Percentiles rank a stretch among this genome's conserved stretches.
Conservation (phyloP, 1,139 yeast species). For the Pichia sp. region DNA sequence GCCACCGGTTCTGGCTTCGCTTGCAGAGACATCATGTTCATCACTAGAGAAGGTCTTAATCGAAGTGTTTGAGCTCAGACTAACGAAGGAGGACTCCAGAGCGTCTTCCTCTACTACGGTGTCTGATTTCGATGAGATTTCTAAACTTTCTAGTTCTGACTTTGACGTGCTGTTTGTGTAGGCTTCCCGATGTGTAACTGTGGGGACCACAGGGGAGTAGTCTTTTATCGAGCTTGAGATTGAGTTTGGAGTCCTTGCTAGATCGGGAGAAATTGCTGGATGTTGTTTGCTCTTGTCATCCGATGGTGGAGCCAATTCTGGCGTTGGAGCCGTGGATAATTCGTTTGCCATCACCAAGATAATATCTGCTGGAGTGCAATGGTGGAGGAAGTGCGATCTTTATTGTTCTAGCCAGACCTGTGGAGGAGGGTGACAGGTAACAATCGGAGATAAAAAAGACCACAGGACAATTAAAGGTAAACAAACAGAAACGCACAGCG, state of each 20-base stretch:
- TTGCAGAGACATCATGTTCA: conserved; percentile 4
- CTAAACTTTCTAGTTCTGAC: conserved; percentile 3
- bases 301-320: conserved; percentile 1
- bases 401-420: not conserved
- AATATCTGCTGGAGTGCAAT: not conserved
- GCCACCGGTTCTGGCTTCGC: not conserved
- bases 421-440: not conserved
- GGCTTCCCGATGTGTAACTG: conserved; percentile 12
- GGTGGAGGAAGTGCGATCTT: not conserved
- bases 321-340: not conserved
- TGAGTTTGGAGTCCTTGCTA: conserved; percentile 12
- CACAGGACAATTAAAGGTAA: not conserved
- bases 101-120: not conserved
- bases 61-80: conserved; percentile 9
- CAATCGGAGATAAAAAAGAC: not conserved
- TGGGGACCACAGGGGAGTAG: conserved; percentile 15
- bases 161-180: conserved; percentile 7
- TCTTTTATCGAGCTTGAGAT: conserved; percentile 15
- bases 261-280: not conserved
- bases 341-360: not conserved
- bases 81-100: not conserved
- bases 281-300: not conserved
- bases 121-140: not conserved
- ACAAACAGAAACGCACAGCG: not conserved
- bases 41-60: conserved; percentile 20